These are phyloP conservation scores for Gryganskiella cystojenkinii DNA, from an alignment of 192 early-diverging fungal species.

Conservation along the genomic window DNA sequence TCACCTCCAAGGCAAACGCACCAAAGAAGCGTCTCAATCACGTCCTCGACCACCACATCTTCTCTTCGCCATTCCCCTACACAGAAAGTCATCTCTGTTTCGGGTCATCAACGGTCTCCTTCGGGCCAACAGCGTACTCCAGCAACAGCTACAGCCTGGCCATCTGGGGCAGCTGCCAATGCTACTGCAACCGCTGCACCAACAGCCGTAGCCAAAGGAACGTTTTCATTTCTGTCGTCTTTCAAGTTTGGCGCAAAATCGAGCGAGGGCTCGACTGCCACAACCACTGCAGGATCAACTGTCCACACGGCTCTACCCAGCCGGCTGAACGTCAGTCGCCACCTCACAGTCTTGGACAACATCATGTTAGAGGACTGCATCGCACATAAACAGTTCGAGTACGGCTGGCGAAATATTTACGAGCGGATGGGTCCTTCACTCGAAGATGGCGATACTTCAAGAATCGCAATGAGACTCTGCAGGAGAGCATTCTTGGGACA, in stretches of 20 bases:
- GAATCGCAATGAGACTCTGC: slow-evolving; percentile 47
- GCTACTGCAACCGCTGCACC: neutral
- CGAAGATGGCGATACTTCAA: slow-evolving; percentile 35
- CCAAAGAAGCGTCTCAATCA: slow-evolving; percentile 16
- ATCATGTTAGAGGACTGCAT: slow-evolving; percentile 47
- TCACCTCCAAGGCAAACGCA: slow-evolving; percentile 16
- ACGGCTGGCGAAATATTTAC: slow-evolving; percentile 42
- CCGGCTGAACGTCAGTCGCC: slow-evolving; percentile 30
- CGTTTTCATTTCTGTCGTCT: slow-evolving; percentile 37
- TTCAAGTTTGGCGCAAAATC: slow-evolving; percentile 37
- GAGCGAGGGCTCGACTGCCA: neutral
- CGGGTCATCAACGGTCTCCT: slow-evolving; percentile 20
- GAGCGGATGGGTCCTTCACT: slow-evolving; percentile 42
- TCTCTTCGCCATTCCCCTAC: slow-evolving; percentile 29
- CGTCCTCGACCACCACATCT: slow-evolving; percentile 19
- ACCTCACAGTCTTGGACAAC: slow-evolving; percentile 42
- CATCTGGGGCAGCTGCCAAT: slow-evolving; percentile 25
- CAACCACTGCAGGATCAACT: neutral
- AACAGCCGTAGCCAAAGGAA: slow-evolving; percentile 5
- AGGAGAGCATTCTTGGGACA: slow-evolving; percentile 34
- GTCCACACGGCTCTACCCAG: slow-evolving; percentile 31
- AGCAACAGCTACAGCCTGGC: slow-evolving; percentile 24
- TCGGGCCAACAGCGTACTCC: slow-evolving; percentile 31
- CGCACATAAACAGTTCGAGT: slow-evolving; percentile 39
- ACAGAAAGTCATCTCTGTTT: neutral